phyloP scores from a whole-genome alignment of 179 eudicot genomes.

The Drosera spatulata region DNA sequence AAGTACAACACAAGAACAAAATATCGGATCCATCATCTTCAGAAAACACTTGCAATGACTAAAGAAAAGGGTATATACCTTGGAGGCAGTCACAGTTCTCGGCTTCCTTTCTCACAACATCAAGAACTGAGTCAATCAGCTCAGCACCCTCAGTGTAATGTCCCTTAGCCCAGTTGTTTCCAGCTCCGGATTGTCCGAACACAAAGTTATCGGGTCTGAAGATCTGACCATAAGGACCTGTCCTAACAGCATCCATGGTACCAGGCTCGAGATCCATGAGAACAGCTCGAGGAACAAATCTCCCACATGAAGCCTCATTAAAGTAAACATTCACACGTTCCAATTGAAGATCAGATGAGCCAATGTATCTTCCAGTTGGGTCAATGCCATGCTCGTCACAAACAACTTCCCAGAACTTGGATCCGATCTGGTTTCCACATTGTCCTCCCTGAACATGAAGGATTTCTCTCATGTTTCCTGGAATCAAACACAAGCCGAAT shows the following conservation, averaged over 20 bases:
- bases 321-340: conserved; percentile 62
- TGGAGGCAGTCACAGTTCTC: conserved; percentile 61
- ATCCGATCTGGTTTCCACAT: conserved; percentile 82
- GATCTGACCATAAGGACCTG: no score
- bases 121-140: conserved; percentile 52
- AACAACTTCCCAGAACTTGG: conserved; percentile 25
- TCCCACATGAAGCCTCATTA: conserved; percentile 61
- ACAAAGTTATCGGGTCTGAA: no score
- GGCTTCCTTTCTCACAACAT: conserved; percentile 59
- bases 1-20: neutral
- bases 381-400: conserved; percentile 45
- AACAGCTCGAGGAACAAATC: conserved; percentile 61
- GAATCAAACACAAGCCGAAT: no score
- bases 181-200: no score
- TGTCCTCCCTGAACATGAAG: conserved; percentile 83
- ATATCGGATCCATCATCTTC: neutral
- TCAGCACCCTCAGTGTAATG: conserved; percentile 52
- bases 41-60: no score
- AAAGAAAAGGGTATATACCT: conserved; percentile 16
- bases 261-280: conserved; percentile 68
- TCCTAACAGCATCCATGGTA: conserved; percentile 26
- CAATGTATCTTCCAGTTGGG: conserved; percentile 48
- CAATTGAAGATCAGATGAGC: conserved; percentile 42
- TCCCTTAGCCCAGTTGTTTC: no score
- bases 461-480: conserved; percentile 65